A percentile compares a stretch with the other conserved stretches of the same genome.
phyloP scores from a whole-genome alignment of 257 asterid genomes.

The Lithospermum erythrorhizon region DNA sequence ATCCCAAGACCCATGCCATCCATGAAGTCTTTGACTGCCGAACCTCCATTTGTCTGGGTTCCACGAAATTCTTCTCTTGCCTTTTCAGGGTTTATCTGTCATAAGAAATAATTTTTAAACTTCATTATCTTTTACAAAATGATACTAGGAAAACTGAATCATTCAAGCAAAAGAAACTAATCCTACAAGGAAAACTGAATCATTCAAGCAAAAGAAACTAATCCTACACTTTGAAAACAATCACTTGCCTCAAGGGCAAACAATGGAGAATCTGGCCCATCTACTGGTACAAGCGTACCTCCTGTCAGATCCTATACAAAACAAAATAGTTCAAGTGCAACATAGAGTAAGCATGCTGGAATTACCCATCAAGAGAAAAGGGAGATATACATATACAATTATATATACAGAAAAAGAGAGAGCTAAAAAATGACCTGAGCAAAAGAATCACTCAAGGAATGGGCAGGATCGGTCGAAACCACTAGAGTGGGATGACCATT shows the following conservation, averaged over 20 bases:
- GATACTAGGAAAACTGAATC: not conserved
- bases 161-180: slow-evolving; percentile 1
- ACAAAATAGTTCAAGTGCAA: slow-evolving; percentile 9
- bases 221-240: not conserved
- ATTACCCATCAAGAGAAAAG: not conserved
- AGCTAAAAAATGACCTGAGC: slow-evolving; percentile 50
- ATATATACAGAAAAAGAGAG: too few species aligned
- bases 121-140: not conserved
- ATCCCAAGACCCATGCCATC: slow-evolving; percentile 98
- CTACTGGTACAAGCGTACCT: slow-evolving; percentile 74
- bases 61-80: slow-evolving; percentile 87
- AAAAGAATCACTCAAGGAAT: slow-evolving; percentile 96
- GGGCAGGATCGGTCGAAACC: slow-evolving; percentile 99
- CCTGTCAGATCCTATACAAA: slow-evolving; percentile 80
- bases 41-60: slow-evolving; percentile 64
- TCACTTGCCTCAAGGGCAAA: slow-evolving; percentile 91
- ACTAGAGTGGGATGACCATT: slow-evolving; percentile 94
- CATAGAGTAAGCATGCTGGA: not conserved
- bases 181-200: not conserved
- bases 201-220: not conserved
- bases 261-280: slow-evolving; percentile 79
- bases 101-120: slow-evolving; percentile 9
- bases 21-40: slow-evolving; percentile 92
- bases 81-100: slow-evolving; percentile 88
- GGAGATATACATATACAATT: not conserved